Evolutionary conservation across 345 rosid species (phyloP), one percentile per base, ranked within the genome.

Genomic region (Pugionium cornutum): DNA sequence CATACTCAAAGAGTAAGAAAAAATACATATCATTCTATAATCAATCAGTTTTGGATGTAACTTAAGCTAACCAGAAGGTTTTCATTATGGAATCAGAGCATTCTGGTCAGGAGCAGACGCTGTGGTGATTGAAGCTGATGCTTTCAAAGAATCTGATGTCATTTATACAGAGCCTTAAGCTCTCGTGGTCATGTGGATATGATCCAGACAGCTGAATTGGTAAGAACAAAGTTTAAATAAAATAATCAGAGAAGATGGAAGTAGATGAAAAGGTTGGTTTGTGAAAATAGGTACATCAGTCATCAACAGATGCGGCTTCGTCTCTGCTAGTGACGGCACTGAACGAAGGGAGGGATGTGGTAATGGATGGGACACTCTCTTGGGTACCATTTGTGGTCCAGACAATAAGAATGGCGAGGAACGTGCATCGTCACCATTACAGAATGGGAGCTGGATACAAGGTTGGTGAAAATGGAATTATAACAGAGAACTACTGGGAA

Each of bases 121-220:
- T 30, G 92, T 94, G 18, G 83, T 94, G 34, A 87, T 94, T 3
- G 97, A 94, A 77, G 99, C 95, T 3, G 97, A 90, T 67, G 99
- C 97, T 3, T 94, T 94, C 75, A 90, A 94, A 66, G 99, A 94
- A 75, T 76, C 97, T 35, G 99, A 94, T 73, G 97, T 88, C n/a
- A 82, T 94, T 9, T 94, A 18, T 18, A 85, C 68, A 83, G 77
- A 76, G 97, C 97, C 59, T 83, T 94, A 33, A 89, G 88, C 81
- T 87, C 96, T 60, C 79, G 79, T 67, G 97, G 99, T 29, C 96
- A 89, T 63, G 89, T 68, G 2, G 96, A 89, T 79, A 72, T 92
- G 95, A 81, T 92, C 70, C 85, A 75, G 60, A 92, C 97, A 7
- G 94, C 98, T 56, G 98, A 92, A 75, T 62, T 89, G 80, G 98